These are phyloP conservation scores for Eustoma russellianum DNA, from an alignment of 257 asterid species.

Conservation along the genomic window DNA sequence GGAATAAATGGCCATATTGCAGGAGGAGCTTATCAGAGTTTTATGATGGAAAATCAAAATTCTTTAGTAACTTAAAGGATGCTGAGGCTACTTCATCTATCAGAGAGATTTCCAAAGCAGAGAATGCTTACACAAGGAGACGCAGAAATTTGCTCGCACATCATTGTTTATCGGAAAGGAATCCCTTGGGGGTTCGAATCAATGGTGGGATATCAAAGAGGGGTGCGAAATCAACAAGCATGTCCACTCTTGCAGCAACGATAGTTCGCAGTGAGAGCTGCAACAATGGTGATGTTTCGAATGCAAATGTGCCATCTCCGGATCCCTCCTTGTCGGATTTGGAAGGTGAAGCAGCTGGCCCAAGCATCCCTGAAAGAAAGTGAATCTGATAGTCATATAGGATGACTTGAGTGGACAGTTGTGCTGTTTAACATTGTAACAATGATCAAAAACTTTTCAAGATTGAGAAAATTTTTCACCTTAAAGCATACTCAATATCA, in stretches of 20 bases:
- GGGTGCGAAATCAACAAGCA: conserved; percentile 43
- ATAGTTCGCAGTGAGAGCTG: conserved; percentile 33
- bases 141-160: conserved; percentile 56
- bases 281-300: conserved; percentile 38
- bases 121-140: conserved; percentile 52
- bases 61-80: conserved; percentile 49
- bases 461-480: no score
- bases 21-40: conserved; percentile 36
- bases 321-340: conserved; percentile 61
- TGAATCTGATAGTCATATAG: conserved; percentile 22
- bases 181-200: conserved; percentile 20
- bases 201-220: conserved; percentile 51
- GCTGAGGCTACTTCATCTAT: conserved; percentile 42
- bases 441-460: no score
- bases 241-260: conserved; percentile 36
- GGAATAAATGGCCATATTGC: conserved; percentile 6
- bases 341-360: conserved; percentile 52
- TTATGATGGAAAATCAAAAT: conserved; percentile 38
- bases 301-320: conserved; percentile 43
- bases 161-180: conserved; percentile 44
- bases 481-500: no score
- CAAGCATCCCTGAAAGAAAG: no score
- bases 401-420: not conserved
- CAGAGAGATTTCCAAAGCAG: conserved; percentile 54
- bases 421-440: no score